A percentile compares a stretch with the other conserved stretches of the same genome.
These are phyloP conservation scores for Cyberlindnera xishuangbannaensis DNA, from an alignment of 805 yeast genomes.

Conservation along the genomic window DNA sequence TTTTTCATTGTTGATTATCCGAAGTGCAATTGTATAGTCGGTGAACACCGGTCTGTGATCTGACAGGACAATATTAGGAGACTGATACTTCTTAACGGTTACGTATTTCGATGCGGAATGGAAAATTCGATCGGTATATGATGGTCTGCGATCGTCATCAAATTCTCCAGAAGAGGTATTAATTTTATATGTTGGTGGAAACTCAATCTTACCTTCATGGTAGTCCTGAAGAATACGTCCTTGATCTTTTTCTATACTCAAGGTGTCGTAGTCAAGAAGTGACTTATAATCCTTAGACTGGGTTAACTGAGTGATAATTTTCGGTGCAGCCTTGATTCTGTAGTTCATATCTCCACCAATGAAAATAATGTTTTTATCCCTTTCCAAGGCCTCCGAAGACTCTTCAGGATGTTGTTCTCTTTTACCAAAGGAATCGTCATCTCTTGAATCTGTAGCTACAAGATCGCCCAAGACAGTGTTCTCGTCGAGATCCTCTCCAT, in stretches of 20 bases:
- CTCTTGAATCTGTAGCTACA: conserved; percentile 1
- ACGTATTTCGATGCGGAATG: conserved; percentile 30
- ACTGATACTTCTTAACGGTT: conserved; percentile 19
- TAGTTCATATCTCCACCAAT: conserved; percentile 56
- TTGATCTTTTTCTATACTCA: conserved; percentile 30
- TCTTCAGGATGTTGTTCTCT: no score
- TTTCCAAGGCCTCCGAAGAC: no score
- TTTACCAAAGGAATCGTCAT: conserved; percentile 1
- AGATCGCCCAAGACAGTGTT: conserved; percentile 7
- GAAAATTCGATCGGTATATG: conserved; percentile 55
- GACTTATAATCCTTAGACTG: conserved; percentile 27
- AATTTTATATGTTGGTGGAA: conserved; percentile 52
- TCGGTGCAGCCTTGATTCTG: conserved; percentile 31
- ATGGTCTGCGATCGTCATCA: conserved; percentile 40
- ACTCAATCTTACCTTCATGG: conserved; percentile 40
- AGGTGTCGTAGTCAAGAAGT: conserved; percentile 39
- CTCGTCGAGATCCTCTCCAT: conserved; percentile 11
- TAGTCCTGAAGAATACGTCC: conserved; percentile 38
- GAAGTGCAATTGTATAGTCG: conserved; percentile 28
- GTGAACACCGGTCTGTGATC: conserved; percentile 55
- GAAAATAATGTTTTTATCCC: conserved; percentile 26
- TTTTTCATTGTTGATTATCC: conserved; percentile 32
- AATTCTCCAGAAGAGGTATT: conserved; percentile 12
- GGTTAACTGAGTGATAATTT: conserved; percentile 26
- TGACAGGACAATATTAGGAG: conserved; percentile 29